phyloP scores from a whole-genome alignment of 805 yeast genomes.

The Dipodascus albidus region DNA sequence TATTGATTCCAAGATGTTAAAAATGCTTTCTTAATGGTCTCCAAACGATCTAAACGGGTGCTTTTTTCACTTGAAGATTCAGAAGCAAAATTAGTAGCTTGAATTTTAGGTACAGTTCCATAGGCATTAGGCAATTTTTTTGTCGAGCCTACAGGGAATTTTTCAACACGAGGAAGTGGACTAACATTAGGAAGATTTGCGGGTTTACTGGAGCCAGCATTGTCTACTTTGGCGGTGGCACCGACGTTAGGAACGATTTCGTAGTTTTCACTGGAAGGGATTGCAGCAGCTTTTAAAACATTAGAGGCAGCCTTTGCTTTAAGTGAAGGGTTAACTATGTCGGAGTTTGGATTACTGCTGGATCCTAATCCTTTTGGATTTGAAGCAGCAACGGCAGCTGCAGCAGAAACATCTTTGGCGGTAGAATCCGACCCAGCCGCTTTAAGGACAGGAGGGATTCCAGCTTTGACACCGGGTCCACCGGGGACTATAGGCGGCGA shows the following conservation, averaged over 20 bases:
- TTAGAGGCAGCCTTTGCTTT: not conserved
- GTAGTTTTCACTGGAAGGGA: not conserved
- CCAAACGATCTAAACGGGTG: constrained; percentile 20
- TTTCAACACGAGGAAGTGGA: constrained; percentile 7
- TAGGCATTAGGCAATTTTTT: constrained; percentile 5
- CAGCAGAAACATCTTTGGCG: not conserved
- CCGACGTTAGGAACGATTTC: constrained; percentile 2
- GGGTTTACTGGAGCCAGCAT: not conserved
- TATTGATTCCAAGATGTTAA: constrained; percentile 35
- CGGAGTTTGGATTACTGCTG: not conserved
- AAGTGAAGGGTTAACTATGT: not conserved
- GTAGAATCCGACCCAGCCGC: not conserved
- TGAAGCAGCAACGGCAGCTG: not conserved
- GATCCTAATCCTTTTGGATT: not conserved
- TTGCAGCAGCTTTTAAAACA: not conserved
- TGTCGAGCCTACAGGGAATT: not conserved
- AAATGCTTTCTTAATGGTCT: constrained; percentile 29
- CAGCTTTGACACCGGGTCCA: not conserved
- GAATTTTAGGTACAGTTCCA: constrained; percentile 9
- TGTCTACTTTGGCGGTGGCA: not conserved
- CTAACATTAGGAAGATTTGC: constrained; percentile 2
- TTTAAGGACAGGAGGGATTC: not conserved
- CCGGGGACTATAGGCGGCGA: not conserved
- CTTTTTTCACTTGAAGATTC: constrained; percentile 16
- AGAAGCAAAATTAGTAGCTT: constrained; percentile 9